phyloP scores from a whole-genome alignment of 2,329 filamentous ascomycete species.

The Colletotrichum sp. region DNA sequence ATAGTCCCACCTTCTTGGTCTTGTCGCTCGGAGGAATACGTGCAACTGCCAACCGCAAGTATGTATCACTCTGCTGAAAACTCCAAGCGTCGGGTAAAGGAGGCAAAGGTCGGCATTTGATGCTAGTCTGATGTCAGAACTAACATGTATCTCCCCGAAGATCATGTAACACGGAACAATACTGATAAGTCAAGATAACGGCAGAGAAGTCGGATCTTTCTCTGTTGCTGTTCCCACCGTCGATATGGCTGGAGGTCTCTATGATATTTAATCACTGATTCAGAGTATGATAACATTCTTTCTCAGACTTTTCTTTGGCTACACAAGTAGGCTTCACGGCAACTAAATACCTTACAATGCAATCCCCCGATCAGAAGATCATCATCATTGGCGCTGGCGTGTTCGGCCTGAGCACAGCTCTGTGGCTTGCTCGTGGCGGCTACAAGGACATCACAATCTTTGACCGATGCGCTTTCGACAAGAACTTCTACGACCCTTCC shows the following conservation, averaged over 20 bases:
- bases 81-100: not conserved
- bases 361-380: not conserved
- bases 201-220: not conserved
- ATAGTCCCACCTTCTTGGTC: no score
- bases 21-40: no score
- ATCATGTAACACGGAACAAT: not conserved
- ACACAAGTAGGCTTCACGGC: no score
- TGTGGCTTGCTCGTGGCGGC: conserved; percentile 20
- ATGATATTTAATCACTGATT: not conserved
- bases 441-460: conserved; percentile 22
- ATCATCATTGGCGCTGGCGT: not conserved
- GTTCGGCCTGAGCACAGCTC: conserved; percentile 18
- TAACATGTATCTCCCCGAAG: not conserved
- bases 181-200: not conserved
- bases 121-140: not conserved
- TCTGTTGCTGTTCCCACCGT: not conserved
- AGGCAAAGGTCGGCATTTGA: not conserved
- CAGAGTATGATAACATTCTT: no score
- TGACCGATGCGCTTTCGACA: conserved; percentile 19
- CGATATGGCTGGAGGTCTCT: not conserved
- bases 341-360: no score
- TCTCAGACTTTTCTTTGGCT: no score
- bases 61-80: not conserved
- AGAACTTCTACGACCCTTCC: conserved; percentile 16
- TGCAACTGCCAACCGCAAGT: no score